Percentiles rank a stretch among this genome's conserved stretches.
Evolutionary conservation across 78 protist species (phyloP).

Genomic region (Guillardia theta): DNA sequence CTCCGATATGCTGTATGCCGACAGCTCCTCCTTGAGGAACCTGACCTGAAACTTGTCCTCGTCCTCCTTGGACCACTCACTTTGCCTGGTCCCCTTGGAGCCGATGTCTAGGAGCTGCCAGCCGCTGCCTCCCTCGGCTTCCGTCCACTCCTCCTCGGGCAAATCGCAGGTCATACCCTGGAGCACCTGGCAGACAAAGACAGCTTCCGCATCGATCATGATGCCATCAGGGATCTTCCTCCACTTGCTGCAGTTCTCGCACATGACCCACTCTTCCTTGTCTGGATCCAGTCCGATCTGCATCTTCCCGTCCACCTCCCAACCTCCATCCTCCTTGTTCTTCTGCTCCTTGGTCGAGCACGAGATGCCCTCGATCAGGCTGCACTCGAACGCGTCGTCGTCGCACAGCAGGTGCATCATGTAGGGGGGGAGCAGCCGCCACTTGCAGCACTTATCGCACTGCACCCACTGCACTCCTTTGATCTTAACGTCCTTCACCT

Average conservation of each 20-base stretch:
- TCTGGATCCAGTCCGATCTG: constrained; percentile 3
- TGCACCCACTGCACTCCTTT: background rate
- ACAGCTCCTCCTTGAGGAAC: background rate
- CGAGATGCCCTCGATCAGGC: background rate
- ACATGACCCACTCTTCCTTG: background rate
- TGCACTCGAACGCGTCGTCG: background rate
- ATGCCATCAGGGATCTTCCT: background rate
- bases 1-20: background rate
- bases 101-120: background rate
- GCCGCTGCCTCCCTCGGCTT: background rate
- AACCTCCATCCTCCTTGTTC: background rate
- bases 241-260: constrained; percentile 12
- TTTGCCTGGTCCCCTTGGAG: background rate
- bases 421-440: constrained; percentile 23
- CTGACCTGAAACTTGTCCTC: background rate
- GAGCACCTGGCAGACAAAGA: background rate
- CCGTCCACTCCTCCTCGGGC: background rate
- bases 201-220: background rate
- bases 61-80: background rate
- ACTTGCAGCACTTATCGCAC: background rate
- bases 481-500: background rate
- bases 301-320: constrained; percentile 10
- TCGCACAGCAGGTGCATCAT: background rate
- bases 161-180: background rate
- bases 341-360: background rate